phyloP scores from a whole-genome alignment of 2,329 filamentous ascomycete species.

The Cadophora malorum region DNA sequence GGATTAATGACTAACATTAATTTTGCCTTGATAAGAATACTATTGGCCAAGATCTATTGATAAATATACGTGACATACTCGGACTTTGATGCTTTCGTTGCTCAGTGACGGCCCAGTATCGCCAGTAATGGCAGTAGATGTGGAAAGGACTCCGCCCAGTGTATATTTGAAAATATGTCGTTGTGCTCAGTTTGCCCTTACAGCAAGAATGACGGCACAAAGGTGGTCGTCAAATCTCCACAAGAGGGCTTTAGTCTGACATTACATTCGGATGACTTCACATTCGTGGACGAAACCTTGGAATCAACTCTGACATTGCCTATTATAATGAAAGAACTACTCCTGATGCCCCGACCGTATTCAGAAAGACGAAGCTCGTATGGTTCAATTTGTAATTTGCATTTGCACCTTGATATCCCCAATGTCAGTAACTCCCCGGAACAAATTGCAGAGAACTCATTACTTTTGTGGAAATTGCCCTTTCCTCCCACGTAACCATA shows the following conservation, averaged over 20 bases:
- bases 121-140: too few relatives aligned
- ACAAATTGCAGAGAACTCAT: not conserved
- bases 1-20: not conserved
- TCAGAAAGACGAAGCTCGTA: slow-evolving; percentile 48
- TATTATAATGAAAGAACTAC: not conserved
- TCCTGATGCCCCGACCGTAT: not conserved
- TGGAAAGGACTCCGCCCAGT: too few relatives aligned
- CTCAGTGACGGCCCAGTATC: too few relatives aligned
- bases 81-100: too few relatives aligned
- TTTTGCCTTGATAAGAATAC: not conserved
- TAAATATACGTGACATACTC: not conserved
- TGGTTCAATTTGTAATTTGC: slow-evolving; percentile 16
- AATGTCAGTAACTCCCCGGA: slow-evolving; percentile 13
- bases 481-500: slow-evolving; percentile 42
- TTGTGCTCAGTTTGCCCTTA: too few relatives aligned
- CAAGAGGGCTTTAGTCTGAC: not conserved
- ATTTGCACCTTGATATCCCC: slow-evolving; percentile 18
- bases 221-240: not conserved
- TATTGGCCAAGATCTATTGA: not conserved
- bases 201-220: too few relatives aligned
- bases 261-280: not conserved
- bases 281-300: not conserved
- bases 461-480: slow-evolving; percentile 38
- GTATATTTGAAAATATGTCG: too few relatives aligned
- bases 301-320: not conserved